Base-by-base conservation (phyloP, 148 eudicot species). In the Simmondsia chinensis region DNA sequence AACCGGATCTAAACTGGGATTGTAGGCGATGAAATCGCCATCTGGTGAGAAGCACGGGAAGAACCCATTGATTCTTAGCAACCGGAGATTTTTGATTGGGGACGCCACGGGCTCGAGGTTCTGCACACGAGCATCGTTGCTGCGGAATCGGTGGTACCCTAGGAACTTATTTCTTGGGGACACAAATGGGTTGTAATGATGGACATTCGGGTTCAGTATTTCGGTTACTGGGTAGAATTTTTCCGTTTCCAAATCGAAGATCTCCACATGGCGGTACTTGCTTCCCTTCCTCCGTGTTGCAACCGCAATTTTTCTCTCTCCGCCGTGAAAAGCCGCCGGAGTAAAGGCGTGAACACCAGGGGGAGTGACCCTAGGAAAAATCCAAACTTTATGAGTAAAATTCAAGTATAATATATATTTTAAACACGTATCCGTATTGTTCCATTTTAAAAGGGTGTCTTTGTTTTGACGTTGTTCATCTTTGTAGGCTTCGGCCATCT, bases 81-180 rank as follows among this genome's bases (percentile, higher is more conserved):
- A 64, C 12, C 24, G 26, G 11, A 88, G 52, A 0, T 47, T 28
- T 4, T 61, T 46, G 6, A 72, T 3, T 0, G 94, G 87, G 5
- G 81, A 75, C 3, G 2, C 2, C 3, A 80, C 57, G 0, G 43
- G 39, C 1, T 77, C 77, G 5, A 83, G 60, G 49, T 68, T 72
- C 0, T 87, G 83, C 0, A 24, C 15, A 17, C 46, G 4, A 0
- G 41, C 37, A 1, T 52, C 34, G 9, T 46, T 65, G 6, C 87
- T 94, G 4, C 94, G 60, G 50, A 75, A 88, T 1, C 94, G 68
- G 50, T 88, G 96, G 50, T 77, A 88, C 25, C 96, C 94, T 14
- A 88, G 33, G 36, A 40, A 69, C 9, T 46, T 45, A 7, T 77
- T 74, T 0, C 58, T 66, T 3, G 79, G 73, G 1, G 96, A 88